Base-by-base conservation (phyloP, 202 grass and related monocot genomes). In the Setaria italica region DNA sequence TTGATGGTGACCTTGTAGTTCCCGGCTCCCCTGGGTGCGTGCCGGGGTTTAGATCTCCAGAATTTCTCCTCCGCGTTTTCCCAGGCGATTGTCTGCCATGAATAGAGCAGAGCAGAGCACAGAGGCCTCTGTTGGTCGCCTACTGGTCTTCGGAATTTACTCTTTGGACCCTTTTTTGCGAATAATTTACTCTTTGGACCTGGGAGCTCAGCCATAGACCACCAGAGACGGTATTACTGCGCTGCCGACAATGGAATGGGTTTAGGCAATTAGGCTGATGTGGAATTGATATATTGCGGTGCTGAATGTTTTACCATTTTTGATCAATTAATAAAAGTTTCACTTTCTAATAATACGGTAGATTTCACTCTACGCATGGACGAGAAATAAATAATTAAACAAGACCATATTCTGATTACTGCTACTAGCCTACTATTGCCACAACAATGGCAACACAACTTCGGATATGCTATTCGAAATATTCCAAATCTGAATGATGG, bases 31-130 rank as follows among this genome's bases (percentile, higher is more conserved):
- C 47, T 67, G 25, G 84, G 66, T 76, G 48, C 21, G 67, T 71
- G 82, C 30, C 5, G 46, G 47, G 58, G 46, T 51, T 32, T 34
- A 14, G 72, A 76, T 84, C 72, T 76, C 82, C 59, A 67, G 72
- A 67, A 41, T 35, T 41, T 30, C 16, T 55, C 47, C 48, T 3
- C 72, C 41, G 71, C 82, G 72, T 56, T 15, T 76, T 67, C 82
- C 60, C 60, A 84, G 72, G 60, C 14, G 20, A 53, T 43, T 41
- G 46, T 84, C 82, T 53, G 59, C 32, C 67, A 57, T 20, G 39
- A 59, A 54, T 25, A 77, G 56, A 62, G 55, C 67, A 72, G 72
- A 7, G 71, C 50, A 75, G 49, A 32, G 71, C 14, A 54, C 29
- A 50, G 34, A 50, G n/a, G 32, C 37, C 64, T 63, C 21, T 39